Evolutionary conservation across 2,329 filamentous ascomycete genomes (phyloP), one percentile per base, ranked within the genome.

Genomic region (Xylaria hypoxylon): DNA sequence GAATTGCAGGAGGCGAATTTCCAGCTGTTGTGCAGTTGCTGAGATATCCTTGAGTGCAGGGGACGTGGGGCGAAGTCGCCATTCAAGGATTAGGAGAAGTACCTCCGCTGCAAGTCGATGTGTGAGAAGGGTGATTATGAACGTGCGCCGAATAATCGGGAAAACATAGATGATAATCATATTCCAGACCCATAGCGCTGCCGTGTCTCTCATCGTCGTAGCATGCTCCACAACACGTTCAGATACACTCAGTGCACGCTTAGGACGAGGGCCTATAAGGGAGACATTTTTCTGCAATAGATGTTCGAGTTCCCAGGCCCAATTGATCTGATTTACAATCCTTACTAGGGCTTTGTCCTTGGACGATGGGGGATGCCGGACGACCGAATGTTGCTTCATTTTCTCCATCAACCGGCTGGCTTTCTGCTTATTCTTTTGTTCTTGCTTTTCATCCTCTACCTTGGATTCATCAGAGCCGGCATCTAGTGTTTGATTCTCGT

Each of bases 1-100:
- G 77, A 98, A 98, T 77, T 99, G 96, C 77, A 98, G 94, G 24
- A 99, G 85, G 5, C 96, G 92, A 70, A 99, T 97, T 79, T 99
- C 96, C 40, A 99, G 90, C 79, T 99, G 96, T 78, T 99, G 96
- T 26, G 96, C 96, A 0, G 95, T 98, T 15, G 96, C 96, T 35
- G 94, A 98, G 50, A 98, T 89, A 77, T 99, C 96, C 77, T 98
- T 98, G 62, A 99, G 81, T 0, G 96, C 96, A 45, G 94, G 90
- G 56, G 90, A 90, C 47, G 91, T 90, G 7, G 92, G 91, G 52
- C 90, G 88, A 26, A 89, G 85, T 38, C 93, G 89, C 89, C 94
- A 98, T 80, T 98, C 95, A 13, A 99, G 83, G 31, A 97, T 78
- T 24, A 86, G 83, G 31, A 99, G 82, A 13, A 97, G 82, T 55